A percentile compares a stretch with the other conserved stretches of the same genome.
phyloP scores from a whole-genome alignment of 139 green algal species.

The Nannochloris sp. region DNA sequence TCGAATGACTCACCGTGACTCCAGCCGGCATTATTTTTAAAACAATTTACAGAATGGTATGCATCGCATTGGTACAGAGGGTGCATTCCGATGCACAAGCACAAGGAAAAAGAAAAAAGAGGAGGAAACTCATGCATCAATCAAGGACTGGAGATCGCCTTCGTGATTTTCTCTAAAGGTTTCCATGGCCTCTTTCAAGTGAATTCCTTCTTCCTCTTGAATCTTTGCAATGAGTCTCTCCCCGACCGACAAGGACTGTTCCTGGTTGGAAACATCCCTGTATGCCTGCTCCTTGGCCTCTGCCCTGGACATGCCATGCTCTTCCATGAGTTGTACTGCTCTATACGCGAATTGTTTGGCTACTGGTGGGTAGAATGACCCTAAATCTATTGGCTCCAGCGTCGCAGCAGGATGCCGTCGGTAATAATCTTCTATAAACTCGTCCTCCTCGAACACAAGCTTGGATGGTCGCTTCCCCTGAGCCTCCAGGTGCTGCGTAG shows the following conservation, averaged over 20 bases:
- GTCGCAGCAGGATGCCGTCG: conserved; percentile 17
- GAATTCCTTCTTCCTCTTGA: conserved; percentile 16
- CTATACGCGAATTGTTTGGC: conserved; percentile 21
- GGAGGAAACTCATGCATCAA: no score
- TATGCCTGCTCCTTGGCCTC: conserved; percentile 3
- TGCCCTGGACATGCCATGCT: not conserved
- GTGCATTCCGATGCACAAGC: no score
- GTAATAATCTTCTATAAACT: conserved; percentile 25
- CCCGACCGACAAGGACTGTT: not conserved
- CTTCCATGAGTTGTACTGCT: conserved; percentile 23
- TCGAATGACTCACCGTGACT: no score
- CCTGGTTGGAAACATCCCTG: not conserved
- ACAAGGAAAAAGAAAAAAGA: no score
- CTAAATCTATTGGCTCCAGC: conserved; percentile 26
- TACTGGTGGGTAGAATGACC: conserved; percentile 15
- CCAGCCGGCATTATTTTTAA: no score
- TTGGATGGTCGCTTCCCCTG: conserved; percentile 6
- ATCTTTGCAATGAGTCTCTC: not conserved
- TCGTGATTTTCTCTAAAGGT: conserved; percentile 10
- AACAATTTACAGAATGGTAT: no score
- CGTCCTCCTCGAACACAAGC: conserved; percentile 27
- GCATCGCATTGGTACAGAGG: no score
- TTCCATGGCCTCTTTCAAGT: conserved; percentile 18
- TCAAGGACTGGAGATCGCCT: not conserved
- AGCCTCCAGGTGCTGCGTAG: not conserved